A percentile compares a stretch with the other conserved stretches of the same genome.
Conservation (phyloP, 192 early-diverging fungal species). For the Gonapodya prolifera region DNA sequence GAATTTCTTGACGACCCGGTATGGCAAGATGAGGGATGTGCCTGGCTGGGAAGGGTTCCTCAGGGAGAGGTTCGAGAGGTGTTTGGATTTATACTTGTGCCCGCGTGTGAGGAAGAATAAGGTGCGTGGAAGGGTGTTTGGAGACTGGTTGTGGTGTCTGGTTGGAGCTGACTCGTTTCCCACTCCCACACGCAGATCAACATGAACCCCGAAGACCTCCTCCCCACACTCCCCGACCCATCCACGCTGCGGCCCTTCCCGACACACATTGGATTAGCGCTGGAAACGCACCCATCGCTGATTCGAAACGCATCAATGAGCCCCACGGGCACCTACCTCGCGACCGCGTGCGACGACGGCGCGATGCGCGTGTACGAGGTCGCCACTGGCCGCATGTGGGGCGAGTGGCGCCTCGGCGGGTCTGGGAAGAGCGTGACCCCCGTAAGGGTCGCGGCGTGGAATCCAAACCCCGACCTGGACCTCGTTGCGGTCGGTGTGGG, state of each 20-base stretch:
- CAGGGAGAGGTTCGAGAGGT: slow-evolving; percentile 91
- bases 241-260: slow-evolving; percentile 94
- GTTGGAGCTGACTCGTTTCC: not conserved
- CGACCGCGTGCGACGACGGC: slow-evolving; percentile 82
- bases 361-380: slow-evolving; percentile 88
- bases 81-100: slow-evolving; percentile 91
- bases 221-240: slow-evolving; percentile 90
- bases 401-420: slow-evolving; percentile 52
- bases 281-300: slow-evolving; percentile 65
- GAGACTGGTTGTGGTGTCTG: slow-evolving; percentile 3
- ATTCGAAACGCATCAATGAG: slow-evolving; percentile 78
- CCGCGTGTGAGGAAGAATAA: slow-evolving; percentile 81
- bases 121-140: slow-evolving; percentile 15
- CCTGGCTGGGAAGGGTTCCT: slow-evolving; percentile 82
- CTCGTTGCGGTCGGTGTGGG: slow-evolving; percentile 60
- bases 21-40: slow-evolving; percentile 61
- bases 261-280: slow-evolving; percentile 58
- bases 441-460: slow-evolving; percentile 75
- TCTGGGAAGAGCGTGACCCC: slow-evolving; percentile 53
- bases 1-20: slow-evolving; percentile 57
- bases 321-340: slow-evolving; percentile 80
- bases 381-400: slow-evolving; percentile 27
- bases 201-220: slow-evolving; percentile 80
- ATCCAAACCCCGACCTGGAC: slow-evolving; percentile 63
- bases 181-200: slow-evolving; percentile 36